Conservation (phyloP, 1,284 basidiomycete genomes). For the Tilletiopsis washingtonensis region DNA sequence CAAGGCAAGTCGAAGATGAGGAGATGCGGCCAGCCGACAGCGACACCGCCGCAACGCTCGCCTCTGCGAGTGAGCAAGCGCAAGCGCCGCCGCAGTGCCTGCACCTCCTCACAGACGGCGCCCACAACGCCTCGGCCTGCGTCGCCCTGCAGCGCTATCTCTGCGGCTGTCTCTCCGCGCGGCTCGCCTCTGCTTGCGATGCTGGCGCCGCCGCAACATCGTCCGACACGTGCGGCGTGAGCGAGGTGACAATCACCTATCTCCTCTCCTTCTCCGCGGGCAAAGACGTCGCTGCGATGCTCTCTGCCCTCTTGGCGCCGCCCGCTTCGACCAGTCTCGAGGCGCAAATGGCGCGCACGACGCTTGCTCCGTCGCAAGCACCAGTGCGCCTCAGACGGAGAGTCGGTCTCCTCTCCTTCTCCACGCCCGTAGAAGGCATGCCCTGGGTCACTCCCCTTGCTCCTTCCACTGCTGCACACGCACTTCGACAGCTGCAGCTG, state of each 20-base stretch:
- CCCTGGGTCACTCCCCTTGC: constrained; percentile 34
- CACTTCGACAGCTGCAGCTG: constrained; percentile 1
- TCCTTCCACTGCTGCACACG: constrained; percentile 6
- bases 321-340: not conserved
- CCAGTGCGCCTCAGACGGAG: not conserved
- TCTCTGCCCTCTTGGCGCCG: constrained; percentile 14
- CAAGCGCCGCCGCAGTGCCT: not conserved
- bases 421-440: constrained; percentile 43
- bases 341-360: not conserved
- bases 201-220: not conserved
- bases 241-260: constrained; percentile 22
- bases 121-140: constrained; percentile 85
- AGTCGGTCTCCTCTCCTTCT: constrained; percentile 15
- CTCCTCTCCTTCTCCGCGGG: constrained; percentile 38
- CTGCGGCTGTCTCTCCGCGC: constrained; percentile 37
- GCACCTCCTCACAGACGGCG: constrained; percentile 76
- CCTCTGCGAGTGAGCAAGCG: no score
- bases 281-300: constrained; percentile 33
- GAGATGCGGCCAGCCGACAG: not conserved
- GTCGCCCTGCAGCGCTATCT: constrained; percentile 65
- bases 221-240: no score
- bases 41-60: not conserved
- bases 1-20: not conserved
- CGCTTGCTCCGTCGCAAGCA: not conserved
- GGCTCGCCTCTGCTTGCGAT: not conserved